phyloP scores from a whole-genome alignment of 202 grass and related monocot genomes.

The Brachypodium distachyon region DNA sequence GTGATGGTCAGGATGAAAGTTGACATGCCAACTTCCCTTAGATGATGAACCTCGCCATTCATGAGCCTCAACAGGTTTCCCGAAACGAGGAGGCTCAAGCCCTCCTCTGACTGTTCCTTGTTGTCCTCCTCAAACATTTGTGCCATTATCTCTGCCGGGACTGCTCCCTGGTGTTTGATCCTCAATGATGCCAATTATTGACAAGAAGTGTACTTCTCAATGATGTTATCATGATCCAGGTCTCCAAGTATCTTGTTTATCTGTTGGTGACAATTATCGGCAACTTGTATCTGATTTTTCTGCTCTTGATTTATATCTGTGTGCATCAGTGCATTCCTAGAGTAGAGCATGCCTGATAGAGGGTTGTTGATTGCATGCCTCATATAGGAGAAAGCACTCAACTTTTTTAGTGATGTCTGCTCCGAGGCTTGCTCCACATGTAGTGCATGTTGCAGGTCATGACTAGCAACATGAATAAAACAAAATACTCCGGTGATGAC shows the following conservation, averaged over 20 bases:
- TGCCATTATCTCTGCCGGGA: conserved; percentile 52
- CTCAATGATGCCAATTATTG: conserved; percentile 20
- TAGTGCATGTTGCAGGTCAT: conserved; percentile 71
- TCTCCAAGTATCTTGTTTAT: conserved; percentile 82
- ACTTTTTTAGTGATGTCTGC: conserved; percentile 40
- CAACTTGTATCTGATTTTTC: conserved; percentile 42
- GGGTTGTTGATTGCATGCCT: conserved; percentile 80
- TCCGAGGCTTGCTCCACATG: conserved; percentile 76
- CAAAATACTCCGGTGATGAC: conserved; percentile 74
- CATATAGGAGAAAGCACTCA: conserved; percentile 85
- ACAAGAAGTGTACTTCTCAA: conserved; percentile 49
- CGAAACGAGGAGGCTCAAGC: conserved; percentile 64
- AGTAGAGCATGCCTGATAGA: conserved; percentile 77
- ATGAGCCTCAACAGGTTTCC: conserved; percentile 82
- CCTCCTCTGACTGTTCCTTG: conserved; percentile 50
- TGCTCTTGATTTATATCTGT: conserved; percentile 71
- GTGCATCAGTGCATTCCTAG: conserved; percentile 49
- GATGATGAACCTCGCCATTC: conserved; percentile 74
- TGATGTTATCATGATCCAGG: conserved; percentile 70
- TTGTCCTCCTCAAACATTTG: conserved; percentile 68
- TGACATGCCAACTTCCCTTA: conserved; percentile 63
- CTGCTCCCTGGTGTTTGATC: conserved; percentile 65
- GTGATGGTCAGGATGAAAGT: conserved; percentile 72
- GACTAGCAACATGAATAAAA: conserved; percentile 86
- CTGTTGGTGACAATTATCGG: conserved; percentile 59